phyloP scores from a whole-genome alignment of 495 filamentous ascomycete genomes.

The Podospora tetraspora region DNA sequence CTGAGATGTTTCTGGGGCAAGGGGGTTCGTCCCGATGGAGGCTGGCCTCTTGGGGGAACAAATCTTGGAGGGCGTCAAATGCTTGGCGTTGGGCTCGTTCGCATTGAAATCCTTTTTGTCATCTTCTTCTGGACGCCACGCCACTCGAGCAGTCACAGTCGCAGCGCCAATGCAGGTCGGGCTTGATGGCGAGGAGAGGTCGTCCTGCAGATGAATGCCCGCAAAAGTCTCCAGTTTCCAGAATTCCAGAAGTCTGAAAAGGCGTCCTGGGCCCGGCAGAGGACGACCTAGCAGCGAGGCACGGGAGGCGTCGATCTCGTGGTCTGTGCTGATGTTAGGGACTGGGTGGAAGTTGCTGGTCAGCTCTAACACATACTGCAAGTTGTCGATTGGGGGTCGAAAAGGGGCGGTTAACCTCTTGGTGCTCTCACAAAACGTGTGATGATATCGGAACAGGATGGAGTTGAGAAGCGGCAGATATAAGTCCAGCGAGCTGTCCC shows the following conservation, averaged over 20 bases:
- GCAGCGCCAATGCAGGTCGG: not conserved
- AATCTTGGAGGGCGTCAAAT: conserved; percentile 6
- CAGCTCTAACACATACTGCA: not conserved
- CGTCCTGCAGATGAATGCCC: not conserved
- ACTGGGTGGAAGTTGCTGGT: not conserved
- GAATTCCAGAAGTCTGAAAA: not conserved
- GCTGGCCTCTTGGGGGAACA: not conserved
- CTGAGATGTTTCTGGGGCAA: conserved; percentile 2
- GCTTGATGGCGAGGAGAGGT: not conserved
- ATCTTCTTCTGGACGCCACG: conserved; percentile 6
- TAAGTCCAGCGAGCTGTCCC: not conserved
- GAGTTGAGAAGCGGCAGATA: not conserved
- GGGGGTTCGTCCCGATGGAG: not conserved
- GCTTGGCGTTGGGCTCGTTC: conserved; percentile 11
- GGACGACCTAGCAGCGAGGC: not conserved
- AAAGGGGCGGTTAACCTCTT: not conserved
- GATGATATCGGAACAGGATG: not conserved
- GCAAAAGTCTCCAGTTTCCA: not conserved
- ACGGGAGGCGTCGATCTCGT: not conserved
- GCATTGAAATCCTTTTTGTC: not conserved
- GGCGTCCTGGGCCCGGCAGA: not conserved
- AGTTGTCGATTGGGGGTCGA: not conserved
- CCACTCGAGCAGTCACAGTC: not conserved
- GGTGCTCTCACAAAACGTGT: not conserved
- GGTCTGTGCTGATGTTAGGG: conserved; percentile 2